Evolutionary conservation across 2,329 filamentous ascomycete genomes (phyloP).

Genomic region (Colletotrichum sp.): DNA sequence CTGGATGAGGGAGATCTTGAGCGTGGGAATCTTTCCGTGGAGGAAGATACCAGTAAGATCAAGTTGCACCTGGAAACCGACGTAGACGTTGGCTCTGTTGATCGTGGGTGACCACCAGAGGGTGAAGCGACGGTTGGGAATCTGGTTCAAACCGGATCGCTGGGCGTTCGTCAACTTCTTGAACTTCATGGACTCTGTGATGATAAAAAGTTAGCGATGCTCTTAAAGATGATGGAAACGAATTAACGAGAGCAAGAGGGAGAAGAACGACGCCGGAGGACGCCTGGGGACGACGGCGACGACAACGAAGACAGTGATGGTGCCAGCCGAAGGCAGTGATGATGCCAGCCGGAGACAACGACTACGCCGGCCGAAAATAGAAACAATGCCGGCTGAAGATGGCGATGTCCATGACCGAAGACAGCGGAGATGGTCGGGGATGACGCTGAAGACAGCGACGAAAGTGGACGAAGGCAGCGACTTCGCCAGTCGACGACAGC

Average conservation of each 20-base stretch:
- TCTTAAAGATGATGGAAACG: background rate
- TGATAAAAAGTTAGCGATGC: background rate
- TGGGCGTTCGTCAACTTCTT: conserved; percentile 99
- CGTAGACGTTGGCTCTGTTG: conserved; percentile 95
- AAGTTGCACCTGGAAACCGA: conserved; percentile 98
- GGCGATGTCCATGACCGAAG: background rate
- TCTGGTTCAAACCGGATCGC: conserved; percentile 95
- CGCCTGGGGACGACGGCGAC: background rate
- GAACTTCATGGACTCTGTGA: conserved; percentile 80
- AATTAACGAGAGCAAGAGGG: background rate
- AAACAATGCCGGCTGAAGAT: background rate
- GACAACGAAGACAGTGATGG: background rate
- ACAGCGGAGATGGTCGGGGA: background rate
- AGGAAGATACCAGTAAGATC: conserved; percentile 98
- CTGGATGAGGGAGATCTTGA: conserved; percentile 98
- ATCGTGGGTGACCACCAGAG: conserved; percentile 97
- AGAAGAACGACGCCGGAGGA: background rate
- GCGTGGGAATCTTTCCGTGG: conserved; percentile 96
- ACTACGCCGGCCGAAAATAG: background rate
- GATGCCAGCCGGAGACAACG: too few species aligned
- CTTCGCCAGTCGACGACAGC: background rate
- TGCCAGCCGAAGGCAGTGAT: too few species aligned
- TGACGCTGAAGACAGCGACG: background rate
- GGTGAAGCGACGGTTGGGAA: conserved; percentile 97
- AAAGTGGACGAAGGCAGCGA: background rate